phyloP scores from a whole-genome alignment of 306 rosid species.

The Sphenostylis stenocarpa region DNA sequence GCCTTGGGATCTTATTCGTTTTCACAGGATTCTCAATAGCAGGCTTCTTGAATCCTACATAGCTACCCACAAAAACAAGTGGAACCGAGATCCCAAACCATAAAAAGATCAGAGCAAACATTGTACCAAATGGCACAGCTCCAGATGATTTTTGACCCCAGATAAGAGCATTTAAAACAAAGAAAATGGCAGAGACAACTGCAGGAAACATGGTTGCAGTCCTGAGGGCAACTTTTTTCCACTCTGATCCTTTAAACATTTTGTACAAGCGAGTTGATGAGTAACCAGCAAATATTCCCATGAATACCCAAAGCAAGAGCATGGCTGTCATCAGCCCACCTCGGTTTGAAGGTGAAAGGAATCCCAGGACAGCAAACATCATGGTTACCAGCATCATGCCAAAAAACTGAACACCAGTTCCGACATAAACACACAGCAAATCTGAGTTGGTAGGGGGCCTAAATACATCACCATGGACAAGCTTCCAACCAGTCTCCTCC shows the following conservation, averaged over 20 bases:
- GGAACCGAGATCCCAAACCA: constrained; percentile 99
- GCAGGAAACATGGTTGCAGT: constrained; percentile 88
- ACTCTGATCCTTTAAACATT: constrained; percentile 90
- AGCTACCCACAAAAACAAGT: constrained; percentile 90
- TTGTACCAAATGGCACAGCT: constrained; percentile 97
- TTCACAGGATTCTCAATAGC: constrained; percentile 97
- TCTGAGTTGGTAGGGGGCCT: constrained; percentile 87
- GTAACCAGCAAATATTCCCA: constrained; percentile 94
- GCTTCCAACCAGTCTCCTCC: constrained; percentile 99
- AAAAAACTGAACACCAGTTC: constrained; percentile 94
- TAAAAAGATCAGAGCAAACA: constrained; percentile 90
- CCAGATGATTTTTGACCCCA: constrained; percentile 99
- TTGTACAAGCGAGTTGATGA: constrained; percentile 87
- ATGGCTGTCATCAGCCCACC: constrained; percentile 98
- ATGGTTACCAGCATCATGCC: constrained; percentile 92
- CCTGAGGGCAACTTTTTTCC: constrained; percentile 84
- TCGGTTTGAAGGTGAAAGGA: constrained; percentile 96
- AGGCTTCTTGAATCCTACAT: constrained; percentile 93
- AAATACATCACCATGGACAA: constrained; percentile 97
- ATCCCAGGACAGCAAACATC: constrained; percentile 95
- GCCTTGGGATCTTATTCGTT: constrained; percentile 98
- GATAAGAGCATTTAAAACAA: constrained; percentile 72
- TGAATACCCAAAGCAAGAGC: constrained; percentile 97
- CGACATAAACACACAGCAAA: constrained; percentile 86
- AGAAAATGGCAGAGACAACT: constrained; percentile 66